These are phyloP conservation scores for Kalanchoe fedtschenkoi DNA, from an alignment of 164 flowering plant genomes.

Conservation along the genomic window DNA sequence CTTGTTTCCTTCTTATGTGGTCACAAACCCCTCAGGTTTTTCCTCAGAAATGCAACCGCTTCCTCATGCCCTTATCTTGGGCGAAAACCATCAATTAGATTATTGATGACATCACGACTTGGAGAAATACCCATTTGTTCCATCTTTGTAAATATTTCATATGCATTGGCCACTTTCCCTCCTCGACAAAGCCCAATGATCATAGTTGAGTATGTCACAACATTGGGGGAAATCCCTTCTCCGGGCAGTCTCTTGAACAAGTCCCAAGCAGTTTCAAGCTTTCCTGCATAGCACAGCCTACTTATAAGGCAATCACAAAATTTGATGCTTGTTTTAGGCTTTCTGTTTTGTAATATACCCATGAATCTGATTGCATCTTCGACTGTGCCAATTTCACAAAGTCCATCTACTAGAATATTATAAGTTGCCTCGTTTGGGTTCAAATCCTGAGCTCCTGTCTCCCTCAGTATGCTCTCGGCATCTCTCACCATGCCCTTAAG, in stretches of 20 bases:
- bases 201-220: conserved; percentile 20
- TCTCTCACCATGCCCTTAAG: neutral
- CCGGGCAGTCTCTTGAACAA: conserved; percentile 30
- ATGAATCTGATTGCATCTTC: conserved; percentile 3
- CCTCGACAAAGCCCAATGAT: conserved; percentile 45
- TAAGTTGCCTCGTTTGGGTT: neutral
- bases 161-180: conserved; percentile 23
- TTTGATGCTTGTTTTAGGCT: neutral
- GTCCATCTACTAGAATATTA: conserved; percentile 1
- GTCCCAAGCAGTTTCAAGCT: conserved; percentile 22
- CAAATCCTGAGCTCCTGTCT: neutral
- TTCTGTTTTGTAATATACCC: neutral
- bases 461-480: neutral
- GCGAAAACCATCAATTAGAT: neutral
- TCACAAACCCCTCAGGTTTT: neutral
- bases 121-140: conserved; percentile 1
- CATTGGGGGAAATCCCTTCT: conserved; percentile 18
- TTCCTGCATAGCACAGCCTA: conserved; percentile 31
- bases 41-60: neutral
- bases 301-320: conserved; percentile 29
- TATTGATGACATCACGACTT: neutral
- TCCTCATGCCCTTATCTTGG: neutral
- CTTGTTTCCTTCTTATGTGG: neutral
- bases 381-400: conserved; percentile 1
- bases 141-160: conserved; percentile 21